These are phyloP conservation scores for Monosporozyma unispora DNA, from an alignment of 805 yeast species.

Conservation along the genomic window DNA sequence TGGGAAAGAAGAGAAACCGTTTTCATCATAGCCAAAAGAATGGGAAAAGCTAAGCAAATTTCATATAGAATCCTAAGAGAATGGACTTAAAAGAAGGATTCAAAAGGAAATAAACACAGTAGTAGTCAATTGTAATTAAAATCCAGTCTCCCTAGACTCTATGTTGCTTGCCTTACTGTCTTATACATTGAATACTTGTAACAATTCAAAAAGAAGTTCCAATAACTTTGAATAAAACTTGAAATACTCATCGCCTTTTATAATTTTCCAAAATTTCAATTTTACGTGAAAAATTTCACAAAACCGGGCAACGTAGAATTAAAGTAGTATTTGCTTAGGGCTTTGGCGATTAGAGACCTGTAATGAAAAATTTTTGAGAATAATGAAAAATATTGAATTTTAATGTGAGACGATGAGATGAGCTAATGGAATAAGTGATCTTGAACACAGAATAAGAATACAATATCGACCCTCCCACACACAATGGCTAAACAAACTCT, in stretches of 20 bases:
- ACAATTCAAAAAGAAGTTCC: background rate
- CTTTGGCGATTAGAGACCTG: background rate
- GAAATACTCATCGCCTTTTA: background rate
- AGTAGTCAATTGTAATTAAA: background rate
- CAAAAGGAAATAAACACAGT: background rate
- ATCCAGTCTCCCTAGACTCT: background rate
- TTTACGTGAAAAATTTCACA: background rate
- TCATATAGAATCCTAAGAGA: too few relatives aligned
- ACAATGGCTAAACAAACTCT: constrained; percentile 12
- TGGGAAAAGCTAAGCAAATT: background rate
- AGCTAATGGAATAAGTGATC: background rate
- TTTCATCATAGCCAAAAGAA: constrained; percentile 34
- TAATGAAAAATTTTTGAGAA: background rate
- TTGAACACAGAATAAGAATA: too few relatives aligned
- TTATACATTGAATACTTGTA: background rate
- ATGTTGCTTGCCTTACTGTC: background rate
- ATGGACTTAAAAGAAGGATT: background rate
- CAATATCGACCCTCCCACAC: too few relatives aligned
- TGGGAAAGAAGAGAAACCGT: constrained; percentile 78
- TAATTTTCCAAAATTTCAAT: background rate
- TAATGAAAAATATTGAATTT: too few relatives aligned
- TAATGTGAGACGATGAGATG: background rate
- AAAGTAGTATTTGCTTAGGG: background rate
- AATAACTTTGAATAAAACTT: background rate
- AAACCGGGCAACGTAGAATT: background rate